A percentile compares a stretch with the other conserved stretches of the same genome.
phyloP scores from a whole-genome alignment of 352 stramenopile species.

The Phytophthora cryptogea region DNA sequence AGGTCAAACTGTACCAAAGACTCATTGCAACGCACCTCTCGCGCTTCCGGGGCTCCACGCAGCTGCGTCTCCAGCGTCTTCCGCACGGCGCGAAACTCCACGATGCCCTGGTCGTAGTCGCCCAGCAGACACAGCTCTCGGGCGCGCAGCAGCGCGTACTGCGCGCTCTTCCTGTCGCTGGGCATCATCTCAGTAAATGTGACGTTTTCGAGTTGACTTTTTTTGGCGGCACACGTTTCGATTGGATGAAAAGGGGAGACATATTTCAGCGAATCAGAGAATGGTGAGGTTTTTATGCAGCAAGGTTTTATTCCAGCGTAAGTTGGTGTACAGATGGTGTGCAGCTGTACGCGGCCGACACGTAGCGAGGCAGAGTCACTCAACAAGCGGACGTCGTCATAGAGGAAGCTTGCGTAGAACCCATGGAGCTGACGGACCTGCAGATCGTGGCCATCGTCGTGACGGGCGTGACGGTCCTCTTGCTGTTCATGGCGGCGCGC shows the following conservation, averaged over 20 bases:
- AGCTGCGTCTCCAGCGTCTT: slow-evolving; percentile 42
- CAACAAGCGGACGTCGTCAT: slow-evolving; percentile 2
- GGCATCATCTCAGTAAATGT: not conserved
- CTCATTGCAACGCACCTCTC: slow-evolving; percentile 32
- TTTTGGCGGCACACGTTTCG: slow-evolving; percentile 9
- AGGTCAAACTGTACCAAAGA: not conserved
- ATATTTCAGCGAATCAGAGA: slow-evolving; percentile 1
- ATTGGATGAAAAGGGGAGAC: slow-evolving; percentile 16
- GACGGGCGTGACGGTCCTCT: slow-evolving; percentile 57
- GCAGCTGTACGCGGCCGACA: slow-evolving; percentile 28
- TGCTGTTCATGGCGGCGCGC: slow-evolving; percentile 67
- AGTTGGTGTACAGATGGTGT: too few relatives aligned
- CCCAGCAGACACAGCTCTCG: slow-evolving; percentile 68
- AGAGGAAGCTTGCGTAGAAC: not conserved
- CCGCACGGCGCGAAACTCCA: slow-evolving; percentile 44
- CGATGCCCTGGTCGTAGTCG: slow-evolving; percentile 57
- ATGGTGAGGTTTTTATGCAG: not conserved
- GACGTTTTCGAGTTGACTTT: slow-evolving; percentile 6
- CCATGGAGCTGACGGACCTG: slow-evolving; percentile 65
- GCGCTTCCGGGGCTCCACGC: slow-evolving; percentile 25
- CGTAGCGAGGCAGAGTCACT: slow-evolving; percentile 39
- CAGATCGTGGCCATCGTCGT: slow-evolving; percentile 73
- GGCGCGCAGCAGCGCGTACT: slow-evolving; percentile 51
- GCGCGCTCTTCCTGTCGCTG: not conserved
- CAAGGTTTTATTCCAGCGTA: not conserved